Base-by-base conservation (phyloP, 176 grass and related monocot species). In the bread wheat (Triticum aestivum) region DNA sequence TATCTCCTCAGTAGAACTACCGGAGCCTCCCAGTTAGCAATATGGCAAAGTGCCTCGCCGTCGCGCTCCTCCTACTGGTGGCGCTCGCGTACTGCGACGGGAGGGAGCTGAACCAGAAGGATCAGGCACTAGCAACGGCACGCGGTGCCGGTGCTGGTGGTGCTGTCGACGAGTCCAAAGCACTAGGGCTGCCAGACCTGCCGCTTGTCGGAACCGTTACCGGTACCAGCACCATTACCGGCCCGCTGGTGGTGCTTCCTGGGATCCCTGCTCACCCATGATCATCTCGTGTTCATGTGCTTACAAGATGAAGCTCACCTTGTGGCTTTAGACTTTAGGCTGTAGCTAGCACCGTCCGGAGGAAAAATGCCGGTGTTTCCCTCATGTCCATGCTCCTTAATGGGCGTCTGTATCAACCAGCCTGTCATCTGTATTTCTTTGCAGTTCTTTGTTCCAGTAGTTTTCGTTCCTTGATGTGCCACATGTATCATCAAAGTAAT, bases 211-310 rank as follows among this genome's bases (percentile, higher is more conserved):
- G 63, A 65, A 65, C 65, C 29, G 29, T 8, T 13, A 17, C 79
- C 35, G 7, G 23, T 6, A 39, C 35, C 64, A 26, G 61, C 39
- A 24, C 61, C 65, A 63, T 41, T 42, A 11, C 24, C 78, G 29
- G 65, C 29, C 65, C 65, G 27, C 29, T 67, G 24, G 44, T 44
- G 26, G 63, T 65, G 63, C 7, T 65, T 30, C 72, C 83, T 4
- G 83, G 83, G 59, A 59, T 65, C 65, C 63, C 63, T 64, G 61
- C 61, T 30, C 61, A 27, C 63, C 63, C 63, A 65, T 65, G 26
- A 65, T 65, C 24, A 65, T 13, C 63, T 65, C 63, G 6, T 1
- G 52, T 56, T 56, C 17, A 20, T 56, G 52, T 56, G 52, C 27
- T 18, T 11, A 14, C 63, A 65, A 12, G 24, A 24, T 71, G 18